These are phyloP conservation scores for Craspedostauros australis DNA, from an alignment of 108 stramenopile genomes.

Conservation along the genomic window DNA sequence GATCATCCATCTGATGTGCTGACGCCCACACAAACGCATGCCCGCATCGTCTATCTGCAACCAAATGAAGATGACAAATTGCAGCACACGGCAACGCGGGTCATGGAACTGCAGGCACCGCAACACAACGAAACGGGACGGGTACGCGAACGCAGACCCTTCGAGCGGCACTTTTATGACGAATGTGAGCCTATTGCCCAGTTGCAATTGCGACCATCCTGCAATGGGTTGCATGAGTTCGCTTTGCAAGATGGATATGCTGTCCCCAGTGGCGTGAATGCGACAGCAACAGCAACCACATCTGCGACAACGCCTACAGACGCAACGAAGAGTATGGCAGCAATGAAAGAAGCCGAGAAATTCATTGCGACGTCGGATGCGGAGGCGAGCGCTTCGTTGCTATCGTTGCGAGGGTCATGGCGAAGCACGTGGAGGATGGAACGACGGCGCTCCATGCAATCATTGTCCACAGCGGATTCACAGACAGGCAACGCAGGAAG, in stretches of 20 bases:
- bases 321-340: background rate
- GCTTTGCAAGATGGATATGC: too few species aligned
- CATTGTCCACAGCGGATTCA: background rate
- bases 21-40: too few species aligned
- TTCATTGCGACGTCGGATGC: background rate
- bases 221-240: slow-evolving; percentile 55
- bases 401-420: slow-evolving; percentile 17
- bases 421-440: slow-evolving; percentile 16
- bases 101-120: too few species aligned
- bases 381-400: background rate
- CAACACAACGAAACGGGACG: too few species aligned
- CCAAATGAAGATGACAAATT: too few species aligned
- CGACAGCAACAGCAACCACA: background rate
- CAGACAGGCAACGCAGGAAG: background rate
- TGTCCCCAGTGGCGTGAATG: background rate
- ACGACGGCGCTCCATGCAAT: background rate
- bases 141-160: too few species aligned
- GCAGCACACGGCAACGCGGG: too few species aligned
- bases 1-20: too few species aligned
- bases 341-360: background rate
- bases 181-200: slow-evolving; percentile 44
- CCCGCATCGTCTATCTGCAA: too few species aligned
- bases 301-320: background rate
- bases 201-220: slow-evolving; percentile 50
- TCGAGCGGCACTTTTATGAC: slow-evolving; percentile 20